Evolutionary conservation across 306 rosid genomes (phyloP).

Genomic region (Gynostemma pentaphyllum): DNA sequence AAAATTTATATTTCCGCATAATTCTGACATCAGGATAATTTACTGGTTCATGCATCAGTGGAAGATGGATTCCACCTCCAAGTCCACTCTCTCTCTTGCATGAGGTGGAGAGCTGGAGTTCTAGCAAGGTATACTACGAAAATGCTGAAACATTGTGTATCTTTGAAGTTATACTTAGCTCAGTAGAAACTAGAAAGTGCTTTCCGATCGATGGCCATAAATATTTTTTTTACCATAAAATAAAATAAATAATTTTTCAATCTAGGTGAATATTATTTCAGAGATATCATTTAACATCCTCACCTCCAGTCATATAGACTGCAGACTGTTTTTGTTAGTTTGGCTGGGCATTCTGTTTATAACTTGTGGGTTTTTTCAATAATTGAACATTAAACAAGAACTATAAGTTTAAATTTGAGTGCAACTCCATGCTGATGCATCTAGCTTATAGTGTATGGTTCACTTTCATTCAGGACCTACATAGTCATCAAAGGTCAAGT

Average conservation of each 20-base stretch:
- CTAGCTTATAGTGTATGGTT: neutral
- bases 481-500: constrained; percentile 58
- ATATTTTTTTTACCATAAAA: no score
- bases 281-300: neutral
- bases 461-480: constrained; percentile 42
- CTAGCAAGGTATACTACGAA: constrained; percentile 45
- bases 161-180: neutral
- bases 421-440: neutral
- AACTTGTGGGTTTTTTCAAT: neutral
- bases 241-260: no score
- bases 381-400: neutral
- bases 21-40: constrained; percentile 84
- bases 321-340: neutral
- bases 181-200: neutral
- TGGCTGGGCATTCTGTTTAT: neutral
- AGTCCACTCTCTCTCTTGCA: constrained; percentile 62
- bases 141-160: neutral
- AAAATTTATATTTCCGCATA: constrained; percentile 44
- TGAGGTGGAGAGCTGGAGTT: constrained; percentile 78
- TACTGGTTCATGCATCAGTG: constrained; percentile 96
- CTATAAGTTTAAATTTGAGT: neutral
- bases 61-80: constrained; percentile 67
- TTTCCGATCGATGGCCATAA: neutral
- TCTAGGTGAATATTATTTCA: neutral
- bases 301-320: neutral